Evolutionary conservation across 768 basidiomycete genomes (phyloP).

Genomic region (Porphyrellus cyaneotinctus): DNA sequence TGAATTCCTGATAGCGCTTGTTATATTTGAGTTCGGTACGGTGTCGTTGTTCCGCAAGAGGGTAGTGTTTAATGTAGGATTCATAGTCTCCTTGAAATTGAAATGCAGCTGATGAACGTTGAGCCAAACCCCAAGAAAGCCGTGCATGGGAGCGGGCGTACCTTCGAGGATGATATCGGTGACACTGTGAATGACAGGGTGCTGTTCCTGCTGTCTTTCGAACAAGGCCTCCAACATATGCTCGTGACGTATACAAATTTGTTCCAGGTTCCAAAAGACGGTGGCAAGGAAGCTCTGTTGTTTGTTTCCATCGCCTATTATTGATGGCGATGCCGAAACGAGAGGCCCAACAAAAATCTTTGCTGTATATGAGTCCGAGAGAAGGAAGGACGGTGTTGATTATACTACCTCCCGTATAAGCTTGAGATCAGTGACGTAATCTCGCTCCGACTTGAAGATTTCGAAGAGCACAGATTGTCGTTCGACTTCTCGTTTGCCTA

Average conservation of each 20-base stretch:
- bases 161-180: slow-evolving; percentile 84
- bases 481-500: slow-evolving; percentile 75
- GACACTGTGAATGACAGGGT: slow-evolving; percentile 77
- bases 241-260: slow-evolving; percentile 64
- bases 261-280: slow-evolving; percentile 80
- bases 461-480: slow-evolving; percentile 88
- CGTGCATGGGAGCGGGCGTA: slow-evolving; percentile 31
- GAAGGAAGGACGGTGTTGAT: not conserved
- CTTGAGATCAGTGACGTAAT: slow-evolving; percentile 81
- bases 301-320: slow-evolving; percentile 49
- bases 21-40: slow-evolving; percentile 72
- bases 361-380: slow-evolving; percentile 1
- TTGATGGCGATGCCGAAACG: slow-evolving; percentile 54
- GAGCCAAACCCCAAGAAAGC: slow-evolving; percentile 9
- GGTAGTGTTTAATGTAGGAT: slow-evolving; percentile 83
- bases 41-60: slow-evolving; percentile 78
- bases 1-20: slow-evolving; percentile 59
- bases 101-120: slow-evolving; percentile 29
- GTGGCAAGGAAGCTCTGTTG: slow-evolving; percentile 67
- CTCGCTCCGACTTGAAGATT: slow-evolving; percentile 82
- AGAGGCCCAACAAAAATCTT: slow-evolving; percentile 76
- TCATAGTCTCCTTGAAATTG: slow-evolving; percentile 67
- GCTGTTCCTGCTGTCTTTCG: slow-evolving; percentile 76
- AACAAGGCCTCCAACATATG: slow-evolving; percentile 71
- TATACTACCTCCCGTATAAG: slow-evolving; percentile 58